These are phyloP conservation scores for Blastobotrys buckinghamii DNA, from an alignment of 1,139 yeast species.

Conservation along the genomic window DNA sequence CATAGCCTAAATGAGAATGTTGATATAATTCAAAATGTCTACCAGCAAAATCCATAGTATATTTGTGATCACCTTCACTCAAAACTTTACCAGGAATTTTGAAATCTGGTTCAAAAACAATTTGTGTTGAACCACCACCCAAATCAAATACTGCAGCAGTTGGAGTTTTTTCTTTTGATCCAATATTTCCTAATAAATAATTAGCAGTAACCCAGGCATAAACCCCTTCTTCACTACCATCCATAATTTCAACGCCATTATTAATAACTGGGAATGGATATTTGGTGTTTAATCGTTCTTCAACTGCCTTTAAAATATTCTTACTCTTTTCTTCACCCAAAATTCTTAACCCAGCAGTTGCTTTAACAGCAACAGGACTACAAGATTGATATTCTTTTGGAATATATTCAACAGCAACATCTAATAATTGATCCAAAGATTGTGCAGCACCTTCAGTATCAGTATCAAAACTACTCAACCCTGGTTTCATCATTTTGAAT, in stretches of 20 bases:
- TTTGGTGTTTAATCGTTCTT: constrained; percentile 62
- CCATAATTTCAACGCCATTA: constrained; percentile 87
- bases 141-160: constrained; percentile 97
- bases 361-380: constrained; percentile 93
- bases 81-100: constrained; percentile 46
- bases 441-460: constrained; percentile 81
- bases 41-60: constrained; percentile 72
- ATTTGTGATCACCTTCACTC: constrained; percentile 87
- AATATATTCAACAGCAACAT: constrained; percentile 65
- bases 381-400: constrained; percentile 70
- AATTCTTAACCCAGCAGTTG: constrained; percentile 93
- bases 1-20: constrained; percentile 92
- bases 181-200: constrained; percentile 87
- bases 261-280: constrained; percentile 89
- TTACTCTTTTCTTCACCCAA: constrained; percentile 63
- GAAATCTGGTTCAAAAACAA: constrained; percentile 89
- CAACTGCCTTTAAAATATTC: constrained; percentile 69
- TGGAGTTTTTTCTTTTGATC: constrained; percentile 57
- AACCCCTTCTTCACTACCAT: constrained; percentile 97
- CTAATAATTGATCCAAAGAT: constrained; percentile 74
- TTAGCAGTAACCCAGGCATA: constrained; percentile 98
- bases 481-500: constrained; percentile 88
- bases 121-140: constrained; percentile 98
- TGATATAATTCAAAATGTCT: constrained; percentile 81
- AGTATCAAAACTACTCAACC: constrained; percentile 77